A percentile compares a stretch with the other conserved stretches of the same genome.
phyloP scores from a whole-genome alignment of 108 stramenopile genomes.

The Aurantiochytrium sp. region DNA sequence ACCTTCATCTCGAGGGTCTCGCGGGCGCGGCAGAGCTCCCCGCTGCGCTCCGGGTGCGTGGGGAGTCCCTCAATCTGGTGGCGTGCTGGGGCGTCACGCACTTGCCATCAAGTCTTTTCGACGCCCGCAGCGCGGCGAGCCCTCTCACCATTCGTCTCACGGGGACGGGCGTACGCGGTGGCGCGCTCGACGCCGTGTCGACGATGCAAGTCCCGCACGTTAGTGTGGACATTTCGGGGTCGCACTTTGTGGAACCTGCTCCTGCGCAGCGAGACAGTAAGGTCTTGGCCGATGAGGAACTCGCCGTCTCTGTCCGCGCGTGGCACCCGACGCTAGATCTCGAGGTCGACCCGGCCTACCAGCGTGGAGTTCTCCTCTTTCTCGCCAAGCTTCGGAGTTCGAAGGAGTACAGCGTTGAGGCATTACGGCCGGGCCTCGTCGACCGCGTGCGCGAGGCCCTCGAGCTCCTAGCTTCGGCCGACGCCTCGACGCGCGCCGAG shows the following conservation, averaged over 20 bases:
- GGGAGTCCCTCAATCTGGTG: not conserved
- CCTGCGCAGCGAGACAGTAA: not conserved
- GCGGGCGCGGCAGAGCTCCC: not conserved
- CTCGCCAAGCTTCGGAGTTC: not conserved
- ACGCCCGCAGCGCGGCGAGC: not conserved
- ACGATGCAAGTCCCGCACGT: not conserved
- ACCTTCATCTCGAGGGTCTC: not conserved
- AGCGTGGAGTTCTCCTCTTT: not conserved
- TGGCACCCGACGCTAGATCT: not conserved
- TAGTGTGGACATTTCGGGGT: not conserved
- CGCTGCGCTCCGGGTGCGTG: not conserved
- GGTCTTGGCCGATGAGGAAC: not conserved
- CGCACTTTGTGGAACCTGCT: not conserved
- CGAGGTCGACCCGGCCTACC: constrained; percentile 1
- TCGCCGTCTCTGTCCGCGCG: not conserved
- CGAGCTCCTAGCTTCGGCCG: not conserved
- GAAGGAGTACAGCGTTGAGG: not conserved
- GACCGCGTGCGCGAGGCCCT: not conserved
- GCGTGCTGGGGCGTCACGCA: not conserved
- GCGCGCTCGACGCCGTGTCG: not conserved
- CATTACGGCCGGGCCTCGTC: not conserved
- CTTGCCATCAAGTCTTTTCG: not conserved
- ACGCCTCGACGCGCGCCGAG: not conserved
- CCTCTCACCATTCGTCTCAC: not conserved
- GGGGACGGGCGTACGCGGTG: not conserved